Percentiles rank a stretch among this genome's conserved stretches.
These are phyloP conservation scores for Termitomyces sp. DNA, from an alignment of 768 basidiomycete species.

Conservation along the genomic window DNA sequence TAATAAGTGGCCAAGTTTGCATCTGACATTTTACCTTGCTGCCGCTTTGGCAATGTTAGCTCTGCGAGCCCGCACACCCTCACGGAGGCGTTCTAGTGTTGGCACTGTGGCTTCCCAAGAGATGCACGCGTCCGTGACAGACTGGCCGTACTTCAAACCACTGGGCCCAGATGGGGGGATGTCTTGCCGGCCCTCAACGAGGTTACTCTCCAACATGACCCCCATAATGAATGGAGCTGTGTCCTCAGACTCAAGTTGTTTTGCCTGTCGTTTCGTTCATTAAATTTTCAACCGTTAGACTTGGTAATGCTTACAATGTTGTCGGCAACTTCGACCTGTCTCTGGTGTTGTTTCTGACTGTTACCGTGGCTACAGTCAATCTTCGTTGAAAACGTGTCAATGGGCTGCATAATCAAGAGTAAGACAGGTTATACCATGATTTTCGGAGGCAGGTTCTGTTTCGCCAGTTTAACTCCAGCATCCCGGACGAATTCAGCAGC, in stretches of 20 bases:
- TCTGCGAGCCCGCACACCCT: conserved; percentile 78
- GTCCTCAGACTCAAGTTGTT: conserved; percentile 65
- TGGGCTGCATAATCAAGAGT: background rate
- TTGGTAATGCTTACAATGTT: conserved; percentile 61
- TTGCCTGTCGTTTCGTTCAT: conserved; percentile 39
- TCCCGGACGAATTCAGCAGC: conserved; percentile 72
- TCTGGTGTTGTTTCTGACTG: conserved; percentile 84
- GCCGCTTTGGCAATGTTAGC: conserved; percentile 33
- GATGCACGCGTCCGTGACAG: conserved; percentile 86
- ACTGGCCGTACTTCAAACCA: conserved; percentile 76
- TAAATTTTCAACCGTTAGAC: background rate
- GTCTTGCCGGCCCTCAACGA: conserved; percentile 83
- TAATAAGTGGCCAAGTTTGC: background rate
- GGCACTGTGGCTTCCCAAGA: conserved; percentile 87
- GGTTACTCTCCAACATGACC: conserved; percentile 93
- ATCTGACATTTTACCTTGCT: background rate
- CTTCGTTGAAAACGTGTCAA: conserved; percentile 30
- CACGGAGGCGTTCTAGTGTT: conserved; percentile 77
- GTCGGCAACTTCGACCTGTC: conserved; percentile 84
- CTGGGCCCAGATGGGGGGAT: conserved; percentile 68
- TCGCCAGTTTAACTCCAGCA: conserved; percentile 65
- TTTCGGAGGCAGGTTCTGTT: conserved; percentile 71
- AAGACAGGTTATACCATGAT: conserved; percentile 64
- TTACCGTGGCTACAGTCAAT: conserved; percentile 98
- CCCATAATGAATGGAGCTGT: conserved; percentile 78